phyloP scores from a whole-genome alignment of 495 filamentous ascomycete species.

The Massariosphaeria phaeospora region DNA sequence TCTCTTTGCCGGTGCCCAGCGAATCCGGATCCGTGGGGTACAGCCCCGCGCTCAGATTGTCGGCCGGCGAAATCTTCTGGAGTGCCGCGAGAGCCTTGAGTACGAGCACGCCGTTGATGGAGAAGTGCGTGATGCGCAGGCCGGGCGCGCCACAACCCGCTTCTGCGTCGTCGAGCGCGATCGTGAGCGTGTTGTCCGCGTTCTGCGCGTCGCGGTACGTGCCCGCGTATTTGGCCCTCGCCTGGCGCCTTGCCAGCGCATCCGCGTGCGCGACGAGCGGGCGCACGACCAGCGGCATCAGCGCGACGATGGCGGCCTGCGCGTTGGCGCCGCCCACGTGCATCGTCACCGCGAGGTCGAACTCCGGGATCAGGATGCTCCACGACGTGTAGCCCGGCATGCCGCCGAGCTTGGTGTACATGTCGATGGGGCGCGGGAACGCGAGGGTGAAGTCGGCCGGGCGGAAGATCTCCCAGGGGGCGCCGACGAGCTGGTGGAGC shows the following conservation, averaged over 20 bases:
- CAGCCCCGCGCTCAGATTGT: constrained; percentile 1
- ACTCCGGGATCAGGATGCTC: constrained; percentile 12
- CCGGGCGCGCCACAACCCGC: no score
- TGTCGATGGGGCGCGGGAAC: constrained; percentile 2
- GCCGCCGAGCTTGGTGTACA: constrained; percentile 12
- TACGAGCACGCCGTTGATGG: constrained; percentile 6
- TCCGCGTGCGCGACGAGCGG: constrained; percentile 3
- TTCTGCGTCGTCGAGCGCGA: neutral
- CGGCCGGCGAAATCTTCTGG: neutral
- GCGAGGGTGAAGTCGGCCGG: neutral
- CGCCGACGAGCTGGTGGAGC: constrained; percentile 10
- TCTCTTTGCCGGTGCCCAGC: neutral
- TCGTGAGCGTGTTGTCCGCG: neutral
- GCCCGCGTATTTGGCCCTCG: constrained; percentile 4
- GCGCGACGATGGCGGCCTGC: neutral
- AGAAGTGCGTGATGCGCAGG: constrained; percentile 2
- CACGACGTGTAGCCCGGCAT: constrained; percentile 9
- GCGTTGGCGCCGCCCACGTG: neutral
- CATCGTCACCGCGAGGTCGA: constrained; percentile 6
- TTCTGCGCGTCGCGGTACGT: neutral
- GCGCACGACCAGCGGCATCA: neutral
- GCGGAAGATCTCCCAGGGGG: constrained; percentile 18
- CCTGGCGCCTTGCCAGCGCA: neutral
- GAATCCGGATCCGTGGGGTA: constrained; percentile 16
- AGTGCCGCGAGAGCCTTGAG: neutral